Percentiles rank a stretch among this genome's conserved stretches.
These are phyloP conservation scores for Cyclaneusma minus DNA, from an alignment of 2,329 filamentous ascomycete genomes.

Conservation along the genomic window DNA sequence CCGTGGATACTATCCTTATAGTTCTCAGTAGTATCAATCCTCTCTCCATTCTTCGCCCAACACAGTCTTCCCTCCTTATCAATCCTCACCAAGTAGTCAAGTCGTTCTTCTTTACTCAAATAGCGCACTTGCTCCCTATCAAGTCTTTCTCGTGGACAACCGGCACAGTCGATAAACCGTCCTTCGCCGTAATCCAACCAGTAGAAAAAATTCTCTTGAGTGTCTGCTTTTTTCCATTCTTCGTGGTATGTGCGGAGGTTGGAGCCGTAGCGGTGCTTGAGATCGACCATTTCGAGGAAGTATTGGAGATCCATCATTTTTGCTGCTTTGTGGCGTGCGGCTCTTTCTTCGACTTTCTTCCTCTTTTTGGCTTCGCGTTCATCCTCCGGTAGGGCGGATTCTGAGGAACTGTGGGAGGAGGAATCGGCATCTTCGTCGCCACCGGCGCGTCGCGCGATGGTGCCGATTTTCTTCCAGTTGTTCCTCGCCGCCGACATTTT, in stretches of 20 bases:
- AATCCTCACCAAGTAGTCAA: constrained; percentile 66
- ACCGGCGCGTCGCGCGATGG: constrained; percentile 57
- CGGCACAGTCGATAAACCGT: constrained; percentile 48
- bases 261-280: constrained; percentile 75
- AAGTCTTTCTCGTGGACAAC: constrained; percentile 58
- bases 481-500: constrained; percentile 31
- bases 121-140: constrained; percentile 74
- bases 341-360: constrained; percentile 32
- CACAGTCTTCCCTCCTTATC: constrained; percentile 61
- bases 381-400: constrained; percentile 16
- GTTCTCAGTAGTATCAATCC: constrained; percentile 59
- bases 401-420: constrained; percentile 8
- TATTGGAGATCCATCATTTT: constrained; percentile 78
- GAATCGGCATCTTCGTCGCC: constrained; percentile 37
- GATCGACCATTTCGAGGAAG: constrained; percentile 71
- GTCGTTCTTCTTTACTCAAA: constrained; percentile 64
- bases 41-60: constrained; percentile 70
- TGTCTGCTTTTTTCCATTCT: constrained; percentile 65
- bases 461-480: constrained; percentile 62
- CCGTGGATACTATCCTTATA: constrained; percentile 71
- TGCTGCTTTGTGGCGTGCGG: constrained; percentile 45
- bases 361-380: constrained; percentile 23
- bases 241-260: constrained; percentile 71
- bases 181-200: constrained; percentile 81
- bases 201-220: constrained; percentile 82